These are phyloP conservation scores for Marasmius fiardii DNA, from an alignment of 1,284 basidiomycete genomes.

Conservation along the genomic window DNA sequence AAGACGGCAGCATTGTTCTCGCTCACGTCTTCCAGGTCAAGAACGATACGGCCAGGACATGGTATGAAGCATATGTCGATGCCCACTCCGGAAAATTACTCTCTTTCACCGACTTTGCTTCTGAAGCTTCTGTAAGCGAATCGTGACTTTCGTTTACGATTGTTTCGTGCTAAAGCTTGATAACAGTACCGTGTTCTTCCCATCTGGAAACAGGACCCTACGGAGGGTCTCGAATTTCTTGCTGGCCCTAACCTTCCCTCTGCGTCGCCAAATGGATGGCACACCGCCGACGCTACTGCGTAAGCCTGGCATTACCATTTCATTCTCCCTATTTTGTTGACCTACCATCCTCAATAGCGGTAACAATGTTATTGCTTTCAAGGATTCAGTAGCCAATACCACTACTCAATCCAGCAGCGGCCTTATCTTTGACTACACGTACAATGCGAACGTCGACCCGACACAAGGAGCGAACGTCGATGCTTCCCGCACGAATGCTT, in stretches of 20 bases:
- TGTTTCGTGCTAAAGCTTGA: neutral
- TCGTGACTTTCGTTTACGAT: neutral
- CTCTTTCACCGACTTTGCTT: conserved; percentile 52
- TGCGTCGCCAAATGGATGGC: conserved; percentile 21
- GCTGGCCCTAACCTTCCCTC: conserved; percentile 29
- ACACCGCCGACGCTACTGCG: conserved; percentile 21
- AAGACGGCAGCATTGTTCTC: conserved; percentile 44
- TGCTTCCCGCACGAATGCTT: neutral
- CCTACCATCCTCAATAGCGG: conserved; percentile 17
- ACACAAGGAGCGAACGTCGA: conserved; percentile 12
- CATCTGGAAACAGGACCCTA: conserved; percentile 27
- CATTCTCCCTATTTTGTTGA: neutral
- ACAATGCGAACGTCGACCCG: conserved; percentile 17
- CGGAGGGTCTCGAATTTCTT: conserved; percentile 29
- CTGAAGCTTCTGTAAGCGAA: conserved; percentile 37
- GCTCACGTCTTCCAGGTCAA: conserved; percentile 51
- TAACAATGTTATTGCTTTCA: conserved; percentile 28
- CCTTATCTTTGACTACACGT: neutral
- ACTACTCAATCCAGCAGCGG: neutral
- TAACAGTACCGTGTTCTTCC: conserved; percentile 34
- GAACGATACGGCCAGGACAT: conserved; percentile 46
- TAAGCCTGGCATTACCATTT: neutral
- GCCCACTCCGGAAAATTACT: conserved; percentile 52
- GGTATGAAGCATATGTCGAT: conserved; percentile 64
- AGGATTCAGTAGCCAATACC: conserved; percentile 28